Percentiles rank a stretch among this genome's conserved stretches.
phyloP scores from a whole-genome alignment of 805 yeast genomes.

The Cyberlindnera nakhonratchasimensis region DNA sequence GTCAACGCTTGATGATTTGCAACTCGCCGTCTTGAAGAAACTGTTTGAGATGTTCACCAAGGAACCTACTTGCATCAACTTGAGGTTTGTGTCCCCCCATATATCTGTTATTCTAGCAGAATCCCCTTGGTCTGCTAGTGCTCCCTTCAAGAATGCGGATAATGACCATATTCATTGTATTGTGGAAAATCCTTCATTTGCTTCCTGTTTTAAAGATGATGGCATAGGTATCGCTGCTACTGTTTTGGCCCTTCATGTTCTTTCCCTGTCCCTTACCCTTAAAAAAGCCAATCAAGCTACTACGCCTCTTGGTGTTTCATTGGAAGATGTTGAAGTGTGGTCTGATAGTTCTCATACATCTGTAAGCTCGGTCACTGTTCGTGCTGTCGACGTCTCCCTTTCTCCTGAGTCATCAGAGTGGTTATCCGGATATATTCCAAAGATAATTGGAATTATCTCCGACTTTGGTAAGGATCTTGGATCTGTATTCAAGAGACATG shows the following conservation, averaged over 20 bases:
- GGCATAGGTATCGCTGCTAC: constrained; percentile 16
- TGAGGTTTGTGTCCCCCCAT: constrained; percentile 47
- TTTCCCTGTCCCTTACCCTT: constrained; percentile 8
- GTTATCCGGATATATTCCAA: constrained; percentile 26
- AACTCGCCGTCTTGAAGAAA: constrained; percentile 50
- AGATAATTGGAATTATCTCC: constrained; percentile 11
- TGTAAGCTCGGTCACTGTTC: constrained; percentile 27
- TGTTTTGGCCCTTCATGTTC: constrained; percentile 20
- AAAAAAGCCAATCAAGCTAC: neutral
- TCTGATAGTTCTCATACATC: constrained; percentile 15
- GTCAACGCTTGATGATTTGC: constrained; percentile 60
- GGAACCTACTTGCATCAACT: constrained; percentile 36
- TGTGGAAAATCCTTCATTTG: constrained; percentile 25
- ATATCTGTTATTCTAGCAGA: constrained; percentile 39
- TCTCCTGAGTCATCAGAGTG: constrained; percentile 36
- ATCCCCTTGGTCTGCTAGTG: constrained; percentile 17
- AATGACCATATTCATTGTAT: constrained; percentile 12
- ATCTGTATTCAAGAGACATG: constrained; percentile 7
- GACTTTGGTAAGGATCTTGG: constrained; percentile 12
- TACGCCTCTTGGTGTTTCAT: constrained; percentile 2
- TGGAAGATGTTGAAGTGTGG: constrained; percentile 34
- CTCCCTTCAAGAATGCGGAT: constrained; percentile 18
- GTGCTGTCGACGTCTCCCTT: constrained; percentile 30
- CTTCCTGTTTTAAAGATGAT: constrained; percentile 16
- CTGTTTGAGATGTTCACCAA: constrained; percentile 36